Evolutionary conservation across 192 early-diverging fungal species (phyloP), one percentile per base, ranked within the genome.

Genomic region (Linnemannia elongata): DNA sequence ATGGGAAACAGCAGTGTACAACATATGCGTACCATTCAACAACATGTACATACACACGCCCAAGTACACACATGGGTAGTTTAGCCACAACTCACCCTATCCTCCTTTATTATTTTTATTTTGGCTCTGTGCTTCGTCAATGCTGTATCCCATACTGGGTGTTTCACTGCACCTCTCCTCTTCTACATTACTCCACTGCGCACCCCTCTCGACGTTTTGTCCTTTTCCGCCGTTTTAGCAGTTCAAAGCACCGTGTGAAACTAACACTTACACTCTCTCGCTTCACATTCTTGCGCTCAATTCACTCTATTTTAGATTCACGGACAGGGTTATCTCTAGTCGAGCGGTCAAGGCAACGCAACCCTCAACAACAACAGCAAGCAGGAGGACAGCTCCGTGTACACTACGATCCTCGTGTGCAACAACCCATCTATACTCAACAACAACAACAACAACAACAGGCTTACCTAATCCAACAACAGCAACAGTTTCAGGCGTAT

Each of bases 271-370:
- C 12, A 27, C 10, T 33, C 30, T 39, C 24, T 35, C n/a, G 35
- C 41, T 38, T 55, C 41, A 45, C 12, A 17, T 68, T 74, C 69
- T 60, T 70, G 36, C 49, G 15, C 47, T 30, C 10, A n/a, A 54
- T 54, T 68, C 20, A 45, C 44, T 13, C 66, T 35, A 54, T 60
- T 36, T 27, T 78, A 87, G 85, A 87, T 81, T 44, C 80, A 36
- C 75, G 85, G 38, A 35, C 84, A 81, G 81, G 76, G 49, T 60
- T 78, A 55, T 74, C 75, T 35, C 75, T 87, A n/a, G 74, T 87
- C 38, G 85, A 87, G 47, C 55, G 85, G 74, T 81, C 85, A 66
- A 79, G 85, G 78, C 79, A 87, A 47, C 79, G 85, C 35, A 87
- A 81, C 52, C 85, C 85, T 70, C 75, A 77, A 72, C 81, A 41